A percentile compares a stretch with the other conserved stretches of the same genome.
Evolutionary conservation across 1,139 yeast species (phyloP).

Genomic region (Diutina siamensis): DNA sequence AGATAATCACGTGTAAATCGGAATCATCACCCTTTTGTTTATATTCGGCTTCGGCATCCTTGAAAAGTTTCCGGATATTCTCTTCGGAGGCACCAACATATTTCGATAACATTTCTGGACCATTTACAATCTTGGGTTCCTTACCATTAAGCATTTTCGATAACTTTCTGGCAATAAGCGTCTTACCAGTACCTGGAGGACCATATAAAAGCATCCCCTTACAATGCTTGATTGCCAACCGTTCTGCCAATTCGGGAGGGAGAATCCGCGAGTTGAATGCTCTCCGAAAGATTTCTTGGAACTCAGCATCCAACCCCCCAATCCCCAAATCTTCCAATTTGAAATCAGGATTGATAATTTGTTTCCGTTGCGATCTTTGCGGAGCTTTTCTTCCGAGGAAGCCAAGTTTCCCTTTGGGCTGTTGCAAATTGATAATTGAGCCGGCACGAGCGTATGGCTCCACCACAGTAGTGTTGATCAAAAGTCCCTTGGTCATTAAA

Average conservation of each 20-base stretch:
- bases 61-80: slow-evolving; percentile 87
- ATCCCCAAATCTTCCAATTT: slow-evolving; percentile 95
- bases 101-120: slow-evolving; percentile 95
- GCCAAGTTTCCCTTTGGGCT: slow-evolving; percentile 12
- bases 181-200: slow-evolving; percentile 99
- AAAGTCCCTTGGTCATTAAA: slow-evolving; percentile 61
- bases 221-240: slow-evolving; percentile 86
- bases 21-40: slow-evolving; percentile 91
- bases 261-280: slow-evolving; percentile 94
- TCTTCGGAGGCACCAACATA: slow-evolving; percentile 97
- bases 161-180: slow-evolving; percentile 91
- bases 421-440: slow-evolving; percentile 48
- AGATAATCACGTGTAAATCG: slow-evolving; percentile 83
- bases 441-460: slow-evolving; percentile 68
- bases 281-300: slow-evolving; percentile 88
- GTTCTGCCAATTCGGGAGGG: slow-evolving; percentile 87
- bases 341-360: slow-evolving; percentile 90
- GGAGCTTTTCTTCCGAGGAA: slow-evolving; percentile 8
- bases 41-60: slow-evolving; percentile 94
- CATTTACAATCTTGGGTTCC: slow-evolving; percentile 97
- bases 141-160: slow-evolving; percentile 94
- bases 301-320: slow-evolving; percentile 93
- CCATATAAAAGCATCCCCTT: slow-evolving; percentile 87
- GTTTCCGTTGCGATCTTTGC: slow-evolving; percentile 26
- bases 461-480: slow-evolving; percentile 67